Percentiles rank a stretch among this genome's conserved stretches.
These are phyloP conservation scores for Aspergillus pseudoglaucus DNA, from an alignment of 2,329 filamentous ascomycete species.

Conservation along the genomic window DNA sequence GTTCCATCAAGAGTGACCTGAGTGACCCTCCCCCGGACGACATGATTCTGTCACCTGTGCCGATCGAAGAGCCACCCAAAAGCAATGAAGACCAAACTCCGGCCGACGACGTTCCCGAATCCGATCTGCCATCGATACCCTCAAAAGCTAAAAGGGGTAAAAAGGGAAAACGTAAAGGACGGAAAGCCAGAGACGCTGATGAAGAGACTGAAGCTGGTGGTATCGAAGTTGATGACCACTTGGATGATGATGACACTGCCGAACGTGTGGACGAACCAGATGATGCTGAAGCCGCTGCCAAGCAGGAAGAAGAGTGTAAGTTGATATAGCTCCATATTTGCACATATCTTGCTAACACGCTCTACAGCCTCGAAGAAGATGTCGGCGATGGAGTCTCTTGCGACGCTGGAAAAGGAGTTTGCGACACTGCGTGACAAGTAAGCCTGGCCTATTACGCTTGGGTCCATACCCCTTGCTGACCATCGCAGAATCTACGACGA, in stretches of 20 bases:
- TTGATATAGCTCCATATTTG: conserved; percentile 5
- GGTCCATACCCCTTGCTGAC: neutral
- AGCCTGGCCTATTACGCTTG: conserved; percentile 9
- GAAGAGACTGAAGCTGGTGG: conserved; percentile 32
- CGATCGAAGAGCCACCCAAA: conserved; percentile 27
- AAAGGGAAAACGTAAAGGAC: conserved; percentile 42
- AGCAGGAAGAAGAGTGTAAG: conserved; percentile 48
- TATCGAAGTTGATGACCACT: conserved; percentile 39
- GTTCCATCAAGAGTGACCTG: conserved; percentile 32
- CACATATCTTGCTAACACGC: conserved; percentile 2
- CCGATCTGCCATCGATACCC: conserved; percentile 22
- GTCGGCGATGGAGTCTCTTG: conserved; percentile 70
- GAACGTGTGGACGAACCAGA: conserved; percentile 43
- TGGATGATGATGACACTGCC: conserved; percentile 44
- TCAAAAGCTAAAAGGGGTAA: conserved; percentile 37
- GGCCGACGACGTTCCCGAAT: conserved; percentile 26
- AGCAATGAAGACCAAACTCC: conserved; percentile 24
- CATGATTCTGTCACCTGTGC: conserved; percentile 27
- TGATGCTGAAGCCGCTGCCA: conserved; percentile 39
- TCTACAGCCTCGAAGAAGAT: conserved; percentile 66
- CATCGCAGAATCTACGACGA: conserved; percentile 72
- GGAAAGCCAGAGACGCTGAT: conserved; percentile 34
- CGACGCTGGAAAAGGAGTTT: conserved; percentile 81
- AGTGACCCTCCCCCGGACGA: conserved; percentile 31
- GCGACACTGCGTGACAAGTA: conserved; percentile 66